phyloP scores from a whole-genome alignment of 495 filamentous ascomycete genomes.

The Jackrogersella multiformis region DNA sequence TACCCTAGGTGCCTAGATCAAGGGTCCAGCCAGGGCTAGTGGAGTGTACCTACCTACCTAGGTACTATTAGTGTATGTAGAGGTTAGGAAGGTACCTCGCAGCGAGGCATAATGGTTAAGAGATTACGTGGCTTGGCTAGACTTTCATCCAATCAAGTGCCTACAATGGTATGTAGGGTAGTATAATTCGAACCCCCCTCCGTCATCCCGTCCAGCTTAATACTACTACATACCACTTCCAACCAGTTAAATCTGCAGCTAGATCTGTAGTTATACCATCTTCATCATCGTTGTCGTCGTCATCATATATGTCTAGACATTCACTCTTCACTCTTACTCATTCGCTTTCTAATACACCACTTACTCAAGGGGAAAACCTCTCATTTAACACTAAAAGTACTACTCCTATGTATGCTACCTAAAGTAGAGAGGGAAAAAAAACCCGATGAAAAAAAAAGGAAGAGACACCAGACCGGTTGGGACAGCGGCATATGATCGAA shows the following conservation, averaged over 20 bases:
- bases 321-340: not conserved
- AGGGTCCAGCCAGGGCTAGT: no score
- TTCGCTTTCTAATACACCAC: not conserved
- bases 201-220: not conserved
- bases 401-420: no score
- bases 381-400: no score
- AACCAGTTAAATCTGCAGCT: not conserved
- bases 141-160: not conserved
- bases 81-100: not conserved
- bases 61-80: not conserved
- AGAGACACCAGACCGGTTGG: no score
- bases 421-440: no score
- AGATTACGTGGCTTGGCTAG: slow-evolving; percentile 18
- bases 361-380: no score
- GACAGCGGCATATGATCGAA: no score
- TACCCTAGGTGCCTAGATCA: not conserved
- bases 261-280: not conserved
- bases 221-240: not conserved
- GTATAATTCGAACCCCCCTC: not conserved
- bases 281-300: not conserved
- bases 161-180: no score
- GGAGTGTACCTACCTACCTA: not conserved
- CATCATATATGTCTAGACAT: not conserved
- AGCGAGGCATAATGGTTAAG: not conserved
- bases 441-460: no score